phyloP scores from a whole-genome alignment of 257 asterid species.

The Pogostemon cablin region DNA sequence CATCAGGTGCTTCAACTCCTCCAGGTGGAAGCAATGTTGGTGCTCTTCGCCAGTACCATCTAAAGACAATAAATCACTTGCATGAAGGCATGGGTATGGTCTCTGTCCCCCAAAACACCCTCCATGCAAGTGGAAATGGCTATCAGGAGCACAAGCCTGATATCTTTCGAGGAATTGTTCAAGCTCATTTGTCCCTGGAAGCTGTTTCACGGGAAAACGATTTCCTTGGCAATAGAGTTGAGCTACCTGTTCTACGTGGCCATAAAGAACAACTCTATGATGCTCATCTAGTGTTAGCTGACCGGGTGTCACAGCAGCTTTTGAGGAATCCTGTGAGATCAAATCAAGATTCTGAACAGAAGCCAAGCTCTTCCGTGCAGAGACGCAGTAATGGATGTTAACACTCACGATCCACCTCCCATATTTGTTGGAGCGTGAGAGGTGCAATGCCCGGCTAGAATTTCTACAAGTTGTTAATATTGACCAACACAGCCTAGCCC shows the following conservation, averaged over 20 bases:
- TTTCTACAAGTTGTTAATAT: constrained; percentile 25
- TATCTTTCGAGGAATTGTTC: constrained; percentile 48
- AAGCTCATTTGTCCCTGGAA: constrained; percentile 48
- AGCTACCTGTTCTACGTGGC: constrained; percentile 31
- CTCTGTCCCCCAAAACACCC: constrained; percentile 41
- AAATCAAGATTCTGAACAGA: constrained; percentile 46
- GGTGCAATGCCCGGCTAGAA: constrained; percentile 5
- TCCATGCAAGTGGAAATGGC: constrained; percentile 51
- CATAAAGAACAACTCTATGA: constrained; percentile 38
- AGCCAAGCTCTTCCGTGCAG: constrained; percentile 40
- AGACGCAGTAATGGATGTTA: constrained; percentile 33
- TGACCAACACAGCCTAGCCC: constrained; percentile 12
- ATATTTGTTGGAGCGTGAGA: background rate
- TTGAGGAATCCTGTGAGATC: constrained; percentile 49
- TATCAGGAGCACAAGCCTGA: constrained; percentile 43
- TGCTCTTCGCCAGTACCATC: constrained; percentile 47
- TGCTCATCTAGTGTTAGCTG: constrained; percentile 47
- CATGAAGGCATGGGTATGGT: constrained; percentile 46
- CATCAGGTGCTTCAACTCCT: constrained; percentile 81
- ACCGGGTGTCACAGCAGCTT: constrained; percentile 53
- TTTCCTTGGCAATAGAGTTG: constrained; percentile 35
- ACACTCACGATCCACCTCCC: constrained; percentile 22
- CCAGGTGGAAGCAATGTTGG: constrained; percentile 48
- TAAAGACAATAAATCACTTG: constrained; percentile 39
- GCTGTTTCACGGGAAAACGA: constrained; percentile 40